Percentiles rank a stretch among this genome's conserved stretches.
These are phyloP conservation scores for Blastobotrys ciferrii DNA, from an alignment of 1,139 yeast genomes.

Conservation along the genomic window DNA sequence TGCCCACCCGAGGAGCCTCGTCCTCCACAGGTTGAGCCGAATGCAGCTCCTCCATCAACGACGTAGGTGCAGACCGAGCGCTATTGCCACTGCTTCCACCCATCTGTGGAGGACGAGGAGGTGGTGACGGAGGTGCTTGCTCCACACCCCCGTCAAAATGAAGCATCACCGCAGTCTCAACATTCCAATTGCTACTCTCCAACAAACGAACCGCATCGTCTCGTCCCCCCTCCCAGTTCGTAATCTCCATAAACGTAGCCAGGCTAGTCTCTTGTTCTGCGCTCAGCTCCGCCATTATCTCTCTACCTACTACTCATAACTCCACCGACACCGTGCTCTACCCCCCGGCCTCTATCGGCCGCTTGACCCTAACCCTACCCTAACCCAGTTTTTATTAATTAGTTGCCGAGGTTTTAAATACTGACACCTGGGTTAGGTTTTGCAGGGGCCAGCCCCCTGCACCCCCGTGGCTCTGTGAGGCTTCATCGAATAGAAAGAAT, in stretches of 20 bases:
- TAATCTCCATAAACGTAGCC: constrained; percentile 29
- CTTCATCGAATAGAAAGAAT: too few species aligned
- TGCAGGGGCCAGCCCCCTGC: too few species aligned
- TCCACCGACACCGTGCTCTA: too few species aligned
- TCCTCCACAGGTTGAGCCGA: constrained; percentile 23
- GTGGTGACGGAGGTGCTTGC: constrained; percentile 14
- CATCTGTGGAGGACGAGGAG: constrained; percentile 11
- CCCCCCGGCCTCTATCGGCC: too few species aligned
- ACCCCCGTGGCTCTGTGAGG: too few species aligned
- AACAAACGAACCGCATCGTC: constrained; percentile 29
- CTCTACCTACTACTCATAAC: too few species aligned
- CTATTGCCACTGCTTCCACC: background rate
- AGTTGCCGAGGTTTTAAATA: too few species aligned
- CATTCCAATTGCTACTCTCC: constrained; percentile 32
- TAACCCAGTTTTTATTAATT: too few species aligned
- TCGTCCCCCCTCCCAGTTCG: constrained; percentile 30
- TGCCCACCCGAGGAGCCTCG: constrained; percentile 23
- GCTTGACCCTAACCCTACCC: too few species aligned
- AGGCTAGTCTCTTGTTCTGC: constrained; percentile 1
- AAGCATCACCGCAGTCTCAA: constrained; percentile 33
- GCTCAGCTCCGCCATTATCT: constrained; percentile 3
- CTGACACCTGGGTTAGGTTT: too few species aligned
- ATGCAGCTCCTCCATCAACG: constrained; percentile 34
- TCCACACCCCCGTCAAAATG: constrained; percentile 32
- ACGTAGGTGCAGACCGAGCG: constrained; percentile 20